Conservation (phyloP, 2,329 filamentous ascomycete species). For the Aspergillus pseudoglaucus region DNA sequence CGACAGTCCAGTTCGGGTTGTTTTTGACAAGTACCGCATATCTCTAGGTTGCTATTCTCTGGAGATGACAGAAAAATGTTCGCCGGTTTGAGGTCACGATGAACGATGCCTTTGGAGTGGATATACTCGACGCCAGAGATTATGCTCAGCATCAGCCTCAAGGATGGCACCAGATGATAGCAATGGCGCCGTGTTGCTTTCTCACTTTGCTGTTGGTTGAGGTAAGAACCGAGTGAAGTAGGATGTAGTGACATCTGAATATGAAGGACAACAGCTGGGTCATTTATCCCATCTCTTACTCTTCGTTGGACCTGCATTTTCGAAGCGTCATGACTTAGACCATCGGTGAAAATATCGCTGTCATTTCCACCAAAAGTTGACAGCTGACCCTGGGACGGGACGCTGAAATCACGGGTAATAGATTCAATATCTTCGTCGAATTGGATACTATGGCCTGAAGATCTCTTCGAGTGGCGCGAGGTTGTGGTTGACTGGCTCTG, state of each 20-base stretch:
- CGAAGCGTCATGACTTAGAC: slow-evolving; percentile 29
- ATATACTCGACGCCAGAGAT: slow-evolving; percentile 60
- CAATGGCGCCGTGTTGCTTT: slow-evolving; percentile 46
- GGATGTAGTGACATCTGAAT: slow-evolving; percentile 65
- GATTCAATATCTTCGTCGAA: slow-evolving; percentile 45
- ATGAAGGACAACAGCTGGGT: slow-evolving; percentile 48
- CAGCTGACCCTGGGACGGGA: slow-evolving; percentile 23
- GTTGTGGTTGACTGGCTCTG: slow-evolving; percentile 34
- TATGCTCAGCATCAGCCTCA: slow-evolving; percentile 53
- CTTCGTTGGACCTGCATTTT: slow-evolving; percentile 25
- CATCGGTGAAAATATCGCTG: slow-evolving; percentile 38
- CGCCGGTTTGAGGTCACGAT: slow-evolving; percentile 62
- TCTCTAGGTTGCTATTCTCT: slow-evolving; percentile 42
- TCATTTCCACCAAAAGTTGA: slow-evolving; percentile 31
- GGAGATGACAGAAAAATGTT: slow-evolving; percentile 58
- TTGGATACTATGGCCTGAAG: slow-evolving; percentile 18
- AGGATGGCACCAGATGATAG: slow-evolving; percentile 53
- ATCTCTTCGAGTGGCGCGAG: slow-evolving; percentile 37
- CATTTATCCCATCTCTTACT: slow-evolving; percentile 17
- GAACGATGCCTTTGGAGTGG: slow-evolving; percentile 54
- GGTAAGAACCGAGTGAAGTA: slow-evolving; percentile 54
- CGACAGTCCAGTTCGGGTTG: slow-evolving; percentile 20
- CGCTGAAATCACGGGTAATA: slow-evolving; percentile 38
- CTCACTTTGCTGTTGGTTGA: slow-evolving; percentile 35
- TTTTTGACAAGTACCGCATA: slow-evolving; percentile 41